phyloP scores from a whole-genome alignment of 495 filamentous ascomycete genomes.

The Aspergillus cristatus region DNA sequence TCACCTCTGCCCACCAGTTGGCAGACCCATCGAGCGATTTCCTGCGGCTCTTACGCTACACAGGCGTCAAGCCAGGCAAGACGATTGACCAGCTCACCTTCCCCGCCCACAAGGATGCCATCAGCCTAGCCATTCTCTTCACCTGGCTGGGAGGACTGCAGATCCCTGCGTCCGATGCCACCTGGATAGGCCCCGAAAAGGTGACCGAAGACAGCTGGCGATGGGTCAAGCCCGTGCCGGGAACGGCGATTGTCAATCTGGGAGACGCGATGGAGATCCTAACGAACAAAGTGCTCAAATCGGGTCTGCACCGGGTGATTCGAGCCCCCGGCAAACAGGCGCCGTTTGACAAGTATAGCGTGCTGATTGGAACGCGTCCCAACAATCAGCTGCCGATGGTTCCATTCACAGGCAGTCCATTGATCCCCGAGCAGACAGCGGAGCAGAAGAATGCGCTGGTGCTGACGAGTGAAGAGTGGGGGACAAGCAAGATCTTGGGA shows the following conservation, averaged over 20 bases:
- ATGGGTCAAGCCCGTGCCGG: conserved; percentile 49
- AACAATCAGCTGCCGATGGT: too few species aligned
- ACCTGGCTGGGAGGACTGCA: conserved; percentile 54
- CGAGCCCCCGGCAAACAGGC: conserved; percentile 47
- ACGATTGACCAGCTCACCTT: conserved; percentile 6
- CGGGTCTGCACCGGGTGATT: conserved; percentile 56
- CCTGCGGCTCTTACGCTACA: conserved; percentile 17
- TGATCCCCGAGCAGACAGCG: too few species aligned
- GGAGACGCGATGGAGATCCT: conserved; percentile 59
- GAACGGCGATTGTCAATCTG: conserved; percentile 54
- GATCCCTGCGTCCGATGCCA: conserved; percentile 37
- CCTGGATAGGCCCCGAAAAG: too few species aligned
- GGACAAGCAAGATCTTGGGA: too few species aligned
- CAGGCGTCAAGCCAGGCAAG: conserved; percentile 13
- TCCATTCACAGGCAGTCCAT: too few species aligned
- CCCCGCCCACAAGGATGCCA: conserved; percentile 48
- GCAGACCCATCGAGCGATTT: too few species aligned
- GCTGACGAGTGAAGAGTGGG: too few species aligned
- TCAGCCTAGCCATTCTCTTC: conserved; percentile 49
- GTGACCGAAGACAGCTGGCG: too few species aligned
- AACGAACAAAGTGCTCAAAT: conserved; percentile 49
- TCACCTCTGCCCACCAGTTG: conserved; percentile 14
- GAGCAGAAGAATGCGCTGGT: too few species aligned
- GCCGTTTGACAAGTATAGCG: conserved; percentile 41
- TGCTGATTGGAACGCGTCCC: conserved; percentile 57